Base-by-base conservation (phyloP, 495 filamentous ascomycete species). In the Cercophora sp. region DNA sequence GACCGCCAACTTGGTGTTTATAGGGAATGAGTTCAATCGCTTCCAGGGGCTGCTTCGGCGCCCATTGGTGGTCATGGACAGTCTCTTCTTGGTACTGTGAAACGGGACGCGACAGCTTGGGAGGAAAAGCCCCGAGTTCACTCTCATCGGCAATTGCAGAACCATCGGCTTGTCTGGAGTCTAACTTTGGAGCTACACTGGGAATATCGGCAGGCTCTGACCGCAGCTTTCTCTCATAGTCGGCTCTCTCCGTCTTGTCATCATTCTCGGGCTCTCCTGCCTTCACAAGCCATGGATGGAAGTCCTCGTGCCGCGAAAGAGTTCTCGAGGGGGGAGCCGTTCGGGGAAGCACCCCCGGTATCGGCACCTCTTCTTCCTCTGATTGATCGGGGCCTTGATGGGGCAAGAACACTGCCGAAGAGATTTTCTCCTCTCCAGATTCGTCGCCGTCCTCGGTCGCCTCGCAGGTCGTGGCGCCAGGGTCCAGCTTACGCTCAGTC, bases 21-120 rank as follows among this genome's bases (percentile, higher is more conserved):
- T 96, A 98, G 4, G 93, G 93, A 56, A 96, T 96, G 55, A 98
- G 74, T 66, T 96, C 92, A 57, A 98, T 94, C 10, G 92, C 92
- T 15, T 92, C 89, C 19, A 94, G 69, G 13, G 91, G 91, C 54
- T 74, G 51, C 78, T 83, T 70, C 65, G 76, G 61, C 29, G 66
- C 66, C 51, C 60, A 54, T 51, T 76, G 70, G 49, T 75, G 71
- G 8, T 74, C 75, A 56, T 77, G 73, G 23, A 75, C 55, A 48
- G 70, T 63, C 25, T 78, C 75, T 54, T 76, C 72, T 50, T 66
- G 60, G 55, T 70, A 65, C 44, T 70, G 67, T 36, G 72, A 63
- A 19, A 65, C 56, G 26, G 65, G 63, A 41, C 59, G 67, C 52
- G 67, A 70, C 32, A 53, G 60, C 45, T 60, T 69, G 55, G 51